These are phyloP conservation scores for Diplodia sapinea DNA, from an alignment of 2,329 filamentous ascomycete species.

Conservation along the genomic window DNA sequence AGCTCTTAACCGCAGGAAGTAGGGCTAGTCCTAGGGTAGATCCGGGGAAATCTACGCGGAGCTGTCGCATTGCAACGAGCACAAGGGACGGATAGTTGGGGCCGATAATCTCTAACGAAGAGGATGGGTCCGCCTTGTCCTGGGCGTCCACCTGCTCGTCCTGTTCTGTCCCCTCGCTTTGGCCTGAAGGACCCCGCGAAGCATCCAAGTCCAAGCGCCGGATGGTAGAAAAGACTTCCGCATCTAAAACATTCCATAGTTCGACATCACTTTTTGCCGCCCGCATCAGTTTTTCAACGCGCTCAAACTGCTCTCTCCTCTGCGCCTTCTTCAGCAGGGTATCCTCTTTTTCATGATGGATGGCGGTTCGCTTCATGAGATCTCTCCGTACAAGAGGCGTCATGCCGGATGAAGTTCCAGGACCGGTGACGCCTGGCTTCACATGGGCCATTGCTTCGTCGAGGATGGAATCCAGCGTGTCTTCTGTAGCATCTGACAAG, in stretches of 20 bases:
- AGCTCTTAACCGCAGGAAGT: constrained; percentile 69
- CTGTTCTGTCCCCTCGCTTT: not conserved
- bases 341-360: not conserved
- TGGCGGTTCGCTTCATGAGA: not conserved
- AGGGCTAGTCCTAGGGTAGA: constrained; percentile 67
- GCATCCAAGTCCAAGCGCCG: constrained; percentile 60
- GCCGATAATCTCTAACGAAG: constrained; percentile 63
- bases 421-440: not conserved
- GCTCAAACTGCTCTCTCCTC: constrained; percentile 35
- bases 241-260: constrained; percentile 70
- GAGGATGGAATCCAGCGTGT: constrained; percentile 23
- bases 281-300: constrained; percentile 62
- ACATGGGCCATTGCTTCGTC: not conserved
- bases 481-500: constrained; percentile 1
- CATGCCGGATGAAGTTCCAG: not conserved
- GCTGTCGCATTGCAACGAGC: constrained; percentile 60
- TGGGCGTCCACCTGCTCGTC: not conserved
- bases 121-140: constrained; percentile 8
- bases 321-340: constrained; percentile 20
- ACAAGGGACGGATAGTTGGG: constrained; percentile 69
- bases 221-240: constrained; percentile 69
- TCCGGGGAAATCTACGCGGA: constrained; percentile 64
- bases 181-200: not conserved
- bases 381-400: constrained; percentile 1
- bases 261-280: constrained; percentile 65